Evolutionary conservation across 2,329 filamentous ascomycete genomes (phyloP), one percentile per base, ranked within the genome.

Genomic region (Calonectria ilicicola): DNA sequence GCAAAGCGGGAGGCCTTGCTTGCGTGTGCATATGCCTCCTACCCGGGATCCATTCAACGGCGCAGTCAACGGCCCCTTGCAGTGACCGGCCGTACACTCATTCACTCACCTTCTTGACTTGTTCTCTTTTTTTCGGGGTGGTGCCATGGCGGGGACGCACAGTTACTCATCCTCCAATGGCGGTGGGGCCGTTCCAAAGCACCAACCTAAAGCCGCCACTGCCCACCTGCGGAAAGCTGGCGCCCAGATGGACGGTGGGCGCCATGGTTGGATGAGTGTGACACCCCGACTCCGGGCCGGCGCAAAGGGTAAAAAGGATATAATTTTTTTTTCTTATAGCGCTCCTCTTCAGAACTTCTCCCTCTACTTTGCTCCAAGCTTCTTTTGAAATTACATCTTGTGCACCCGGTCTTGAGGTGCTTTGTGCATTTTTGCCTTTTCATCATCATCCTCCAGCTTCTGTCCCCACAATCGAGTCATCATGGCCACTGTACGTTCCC

Each of bases 401-500:
- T 40, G 53, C 35, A 17, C 14, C 32, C 5, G 21, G 23, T 14
- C 19, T 26, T 27, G 58, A n/a, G 38, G 40, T 65, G 58, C 38
- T 32, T 64, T 65, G 8, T 42, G 32, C 49, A 40, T 66, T 29
- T 19, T 65, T 64, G 27, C 51, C 19, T 38, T 67, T 51, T 63
- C 14, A 26, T 56, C 68, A 29, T 35, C 64, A 53, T 65, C 65
- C 47, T 44, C 19, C n/a, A 67, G 19, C n/a, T 69, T 58, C 38
- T 73, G 62, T 35, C 46, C 67, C 72, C 47, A 12, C 65, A 56
- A 66, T 12, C 42, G 23, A 49, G 71, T 69, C 78, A 80, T 69
- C 69, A 80, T 80, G 79, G 75, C 78, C 62, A 72, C 78, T 74
- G 78, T 80, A 80, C 65, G 78, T 77, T 68, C 38, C 67, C 67